These are phyloP conservation scores for Pseudogymnoascus sp. DNA, from an alignment of 2,329 filamentous ascomycete species.

Conservation along the genomic window DNA sequence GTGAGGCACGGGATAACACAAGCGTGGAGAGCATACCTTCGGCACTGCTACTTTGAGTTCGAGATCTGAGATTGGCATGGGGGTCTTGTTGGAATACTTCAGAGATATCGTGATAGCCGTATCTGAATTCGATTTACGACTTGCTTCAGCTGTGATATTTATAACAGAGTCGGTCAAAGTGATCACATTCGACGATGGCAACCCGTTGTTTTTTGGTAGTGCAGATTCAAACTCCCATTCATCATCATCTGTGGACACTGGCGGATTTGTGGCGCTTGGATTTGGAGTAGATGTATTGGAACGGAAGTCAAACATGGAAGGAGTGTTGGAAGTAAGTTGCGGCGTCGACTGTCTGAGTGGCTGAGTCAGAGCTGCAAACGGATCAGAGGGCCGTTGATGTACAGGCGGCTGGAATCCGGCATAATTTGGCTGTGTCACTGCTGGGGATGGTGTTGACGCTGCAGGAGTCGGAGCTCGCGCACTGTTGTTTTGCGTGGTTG, in stretches of 20 bases:
- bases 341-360: constrained; percentile 36
- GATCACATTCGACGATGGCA: constrained; percentile 43
- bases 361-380: constrained; percentile 44
- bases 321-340: constrained; percentile 44
- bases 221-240: constrained; percentile 93
- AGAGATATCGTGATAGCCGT: constrained; percentile 60
- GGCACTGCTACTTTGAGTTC: constrained; percentile 91
- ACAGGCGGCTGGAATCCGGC: constrained; percentile 42
- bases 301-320: constrained; percentile 35
- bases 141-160: constrained; percentile 65
- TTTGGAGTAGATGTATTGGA: constrained; percentile 19
- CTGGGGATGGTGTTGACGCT: constrained; percentile 21
- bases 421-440: constrained; percentile 31
- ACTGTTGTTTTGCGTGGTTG: constrained; percentile 52
- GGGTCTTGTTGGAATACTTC: constrained; percentile 74
- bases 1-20: constrained; percentile 8
- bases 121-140: constrained; percentile 38
- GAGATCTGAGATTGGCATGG: constrained; percentile 64
- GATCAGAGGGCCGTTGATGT: constrained; percentile 44
- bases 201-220: constrained; percentile 54
- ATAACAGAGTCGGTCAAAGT: constrained; percentile 63
- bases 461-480: constrained; percentile 43
- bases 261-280: constrained; percentile 30
- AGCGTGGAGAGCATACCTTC: constrained; percentile 51
- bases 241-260: constrained; percentile 58